These are phyloP conservation scores for Claviceps quebecensis DNA, from an alignment of 2,329 filamentous ascomycete species.

Conservation along the genomic window DNA sequence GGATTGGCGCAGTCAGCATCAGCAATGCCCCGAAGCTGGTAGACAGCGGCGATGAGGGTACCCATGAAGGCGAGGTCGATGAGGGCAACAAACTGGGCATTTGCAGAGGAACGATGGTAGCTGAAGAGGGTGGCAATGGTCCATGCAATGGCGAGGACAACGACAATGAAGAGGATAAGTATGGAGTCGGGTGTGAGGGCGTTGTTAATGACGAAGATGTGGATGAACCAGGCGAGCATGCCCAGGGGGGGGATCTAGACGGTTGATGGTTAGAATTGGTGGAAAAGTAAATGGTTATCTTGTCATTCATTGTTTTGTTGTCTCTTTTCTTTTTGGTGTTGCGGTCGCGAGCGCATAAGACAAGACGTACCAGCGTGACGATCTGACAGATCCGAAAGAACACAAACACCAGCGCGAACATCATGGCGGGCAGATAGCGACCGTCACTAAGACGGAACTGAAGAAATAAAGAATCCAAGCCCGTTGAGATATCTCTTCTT, in stretches of 20 bases:
- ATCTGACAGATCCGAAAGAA: slow-evolving; percentile 50
- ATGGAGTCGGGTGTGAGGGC: slow-evolving; percentile 46
- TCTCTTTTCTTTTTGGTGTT: background rate
- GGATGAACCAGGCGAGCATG: slow-evolving; percentile 53
- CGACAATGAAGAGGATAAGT: slow-evolving; percentile 54
- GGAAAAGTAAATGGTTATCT: background rate
- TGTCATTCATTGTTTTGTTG: background rate
- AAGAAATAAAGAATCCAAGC: background rate
- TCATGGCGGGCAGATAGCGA: slow-evolving; percentile 28
- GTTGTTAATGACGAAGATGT: slow-evolving; percentile 43
- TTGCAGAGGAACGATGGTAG: slow-evolving; percentile 47
- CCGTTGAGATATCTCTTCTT: background rate
- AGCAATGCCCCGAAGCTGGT: slow-evolving; percentile 43
- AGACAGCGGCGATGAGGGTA: slow-evolving; percentile 49
- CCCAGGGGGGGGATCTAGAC: slow-evolving; percentile 48
- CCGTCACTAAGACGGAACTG: background rate
- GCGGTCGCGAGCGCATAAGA: background rate
- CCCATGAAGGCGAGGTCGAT: slow-evolving; percentile 49
- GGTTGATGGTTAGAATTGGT: background rate
- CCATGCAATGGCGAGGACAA: slow-evolving; percentile 49
- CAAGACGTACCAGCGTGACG: slow-evolving; percentile 41
- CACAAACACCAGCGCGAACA: slow-evolving; percentile 50
- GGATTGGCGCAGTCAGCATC: slow-evolving; percentile 54
- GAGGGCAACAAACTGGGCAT: slow-evolving; percentile 46
- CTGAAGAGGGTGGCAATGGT: slow-evolving; percentile 50